These are phyloP conservation scores for Fusarium buxicola DNA, from an alignment of 2,329 filamentous ascomycete genomes.

Conservation along the genomic window DNA sequence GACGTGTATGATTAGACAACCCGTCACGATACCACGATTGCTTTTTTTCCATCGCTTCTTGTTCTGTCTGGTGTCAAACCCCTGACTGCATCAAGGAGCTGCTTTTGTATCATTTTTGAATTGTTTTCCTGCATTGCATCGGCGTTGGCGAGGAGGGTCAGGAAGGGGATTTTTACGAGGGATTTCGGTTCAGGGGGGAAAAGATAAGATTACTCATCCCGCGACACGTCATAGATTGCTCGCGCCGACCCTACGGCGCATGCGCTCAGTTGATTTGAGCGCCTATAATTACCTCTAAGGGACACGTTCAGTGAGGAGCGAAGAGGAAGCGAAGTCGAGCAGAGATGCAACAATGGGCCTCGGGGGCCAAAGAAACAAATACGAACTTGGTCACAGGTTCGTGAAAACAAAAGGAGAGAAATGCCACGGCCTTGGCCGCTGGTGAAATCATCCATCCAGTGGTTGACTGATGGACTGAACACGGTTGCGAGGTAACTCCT, in stretches of 20 bases:
- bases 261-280: slow-evolving; percentile 41
- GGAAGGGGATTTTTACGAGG: slow-evolving; percentile 47
- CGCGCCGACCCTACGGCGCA: slow-evolving; percentile 43
- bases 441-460: slow-evolving; percentile 3
- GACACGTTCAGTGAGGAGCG: slow-evolving; percentile 39
- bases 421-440: background rate
- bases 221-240: slow-evolving; percentile 57
- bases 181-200: slow-evolving; percentile 48
- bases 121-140: slow-evolving; percentile 64
- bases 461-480: slow-evolving; percentile 6
- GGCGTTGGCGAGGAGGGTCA: slow-evolving; percentile 62
- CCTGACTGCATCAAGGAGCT: slow-evolving; percentile 11
- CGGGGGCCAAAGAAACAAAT: slow-evolving; percentile 22
- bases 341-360: slow-evolving; percentile 15
- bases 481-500: slow-evolving; percentile 14
- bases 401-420: slow-evolving; percentile 27
- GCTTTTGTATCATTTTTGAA: slow-evolving; percentile 55
- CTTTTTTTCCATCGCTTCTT: slow-evolving; percentile 42
- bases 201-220: slow-evolving; percentile 55
- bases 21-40: slow-evolving; percentile 62
- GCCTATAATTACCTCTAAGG: slow-evolving; percentile 49
- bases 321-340: slow-evolving; percentile 24
- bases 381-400: slow-evolving; percentile 7
- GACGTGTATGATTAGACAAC: slow-evolving; percentile 58
- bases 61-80: slow-evolving; percentile 43